Evolutionary conservation across 2,329 filamentous ascomycete genomes (phyloP).

Genomic region (Knoxdaviesia capensis): DNA sequence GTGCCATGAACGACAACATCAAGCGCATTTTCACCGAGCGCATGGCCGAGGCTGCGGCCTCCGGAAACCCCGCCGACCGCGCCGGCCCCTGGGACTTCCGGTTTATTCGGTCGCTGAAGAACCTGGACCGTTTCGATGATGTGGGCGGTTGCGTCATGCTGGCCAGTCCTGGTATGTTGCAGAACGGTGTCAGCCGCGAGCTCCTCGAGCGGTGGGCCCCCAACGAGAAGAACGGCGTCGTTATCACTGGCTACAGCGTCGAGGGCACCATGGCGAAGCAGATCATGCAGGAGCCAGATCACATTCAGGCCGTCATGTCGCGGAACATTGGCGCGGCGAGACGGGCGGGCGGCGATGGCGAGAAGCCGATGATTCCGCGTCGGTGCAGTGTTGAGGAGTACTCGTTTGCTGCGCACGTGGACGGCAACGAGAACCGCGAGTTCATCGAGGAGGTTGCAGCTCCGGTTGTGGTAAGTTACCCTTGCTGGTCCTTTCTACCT

Average conservation of each 20-base stretch:
- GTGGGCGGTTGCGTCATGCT: slow-evolving; percentile 93
- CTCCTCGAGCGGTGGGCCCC: slow-evolving; percentile 91
- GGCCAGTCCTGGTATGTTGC: slow-evolving; percentile 92
- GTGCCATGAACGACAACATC: slow-evolving; percentile 98
- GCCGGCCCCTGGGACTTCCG: slow-evolving; percentile 94
- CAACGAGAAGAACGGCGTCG: slow-evolving; percentile 89
- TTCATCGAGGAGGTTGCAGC: slow-evolving; percentile 91
- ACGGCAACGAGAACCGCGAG: slow-evolving; percentile 84
- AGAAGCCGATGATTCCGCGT: slow-evolving; percentile 78
- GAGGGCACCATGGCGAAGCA: slow-evolving; percentile 97
- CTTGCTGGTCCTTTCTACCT: not conserved
- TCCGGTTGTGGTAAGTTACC: slow-evolving; percentile 66
- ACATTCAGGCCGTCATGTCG: slow-evolving; percentile 87
- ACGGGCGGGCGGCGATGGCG: slow-evolving; percentile 46
- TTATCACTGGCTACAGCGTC: slow-evolving; percentile 96
- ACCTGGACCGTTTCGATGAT: slow-evolving; percentile 87
- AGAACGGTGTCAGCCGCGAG: slow-evolving; percentile 86
- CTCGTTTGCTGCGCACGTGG: slow-evolving; percentile 91
- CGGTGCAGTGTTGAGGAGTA: slow-evolving; percentile 87
- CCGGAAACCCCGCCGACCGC: slow-evolving; percentile 51
- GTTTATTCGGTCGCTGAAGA: slow-evolving; percentile 80
- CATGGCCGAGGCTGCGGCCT: slow-evolving; percentile 75
- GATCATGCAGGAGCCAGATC: slow-evolving; percentile 84
- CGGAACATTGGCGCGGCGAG: slow-evolving; percentile 43
- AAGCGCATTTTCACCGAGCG: slow-evolving; percentile 84